Evolutionary conservation across 2,329 filamentous ascomycete genomes (phyloP).

Genomic region (Onygenales sp.): DNA sequence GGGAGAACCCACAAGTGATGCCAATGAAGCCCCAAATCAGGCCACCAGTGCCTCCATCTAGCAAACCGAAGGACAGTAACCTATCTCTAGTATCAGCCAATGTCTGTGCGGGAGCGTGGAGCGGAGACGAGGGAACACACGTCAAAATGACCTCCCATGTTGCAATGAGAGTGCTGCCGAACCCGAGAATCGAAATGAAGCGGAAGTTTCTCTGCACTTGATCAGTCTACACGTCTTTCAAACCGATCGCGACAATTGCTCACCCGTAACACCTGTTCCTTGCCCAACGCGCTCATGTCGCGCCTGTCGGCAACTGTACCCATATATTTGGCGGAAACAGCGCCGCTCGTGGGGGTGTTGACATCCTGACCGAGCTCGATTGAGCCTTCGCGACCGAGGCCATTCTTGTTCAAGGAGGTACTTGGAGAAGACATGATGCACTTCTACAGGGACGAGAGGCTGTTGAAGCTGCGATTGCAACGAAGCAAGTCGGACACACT

Average conservation of each 20-base stretch:
- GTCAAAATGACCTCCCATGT: slow-evolving; percentile 37
- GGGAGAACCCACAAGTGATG: slow-evolving; percentile 21
- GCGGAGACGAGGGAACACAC: slow-evolving; percentile 16
- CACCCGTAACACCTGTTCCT: slow-evolving; percentile 30
- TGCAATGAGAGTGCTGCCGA: slow-evolving; percentile 33
- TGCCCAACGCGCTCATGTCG: slow-evolving; percentile 30
- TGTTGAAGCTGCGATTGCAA: not conserved
- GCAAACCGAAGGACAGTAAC: slow-evolving; percentile 21
- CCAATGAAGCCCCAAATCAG: slow-evolving; percentile 29
- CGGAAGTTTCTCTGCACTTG: slow-evolving; percentile 32
- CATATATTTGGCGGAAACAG: slow-evolving; percentile 27
- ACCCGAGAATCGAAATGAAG: slow-evolving; percentile 37
- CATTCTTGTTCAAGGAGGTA: not conserved
- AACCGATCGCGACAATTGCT: slow-evolving; percentile 4
- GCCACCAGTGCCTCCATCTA: slow-evolving; percentile 29
- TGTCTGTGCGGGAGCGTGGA: not conserved
- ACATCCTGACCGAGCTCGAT: not conserved
- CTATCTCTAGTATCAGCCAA: slow-evolving; percentile 11
- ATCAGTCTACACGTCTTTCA: not conserved
- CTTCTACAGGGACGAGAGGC: not conserved
- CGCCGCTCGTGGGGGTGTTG: slow-evolving; percentile 14
- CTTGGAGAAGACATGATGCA: not conserved
- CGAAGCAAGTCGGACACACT: not conserved
- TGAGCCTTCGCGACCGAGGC: not conserved
- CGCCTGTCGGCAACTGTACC: slow-evolving; percentile 26